A percentile compares a stretch with the other conserved stretches of the same genome.
Evolutionary conservation across 805 yeast genomes (phyloP).

Genomic region (Priceomyces melissophilus): DNA sequence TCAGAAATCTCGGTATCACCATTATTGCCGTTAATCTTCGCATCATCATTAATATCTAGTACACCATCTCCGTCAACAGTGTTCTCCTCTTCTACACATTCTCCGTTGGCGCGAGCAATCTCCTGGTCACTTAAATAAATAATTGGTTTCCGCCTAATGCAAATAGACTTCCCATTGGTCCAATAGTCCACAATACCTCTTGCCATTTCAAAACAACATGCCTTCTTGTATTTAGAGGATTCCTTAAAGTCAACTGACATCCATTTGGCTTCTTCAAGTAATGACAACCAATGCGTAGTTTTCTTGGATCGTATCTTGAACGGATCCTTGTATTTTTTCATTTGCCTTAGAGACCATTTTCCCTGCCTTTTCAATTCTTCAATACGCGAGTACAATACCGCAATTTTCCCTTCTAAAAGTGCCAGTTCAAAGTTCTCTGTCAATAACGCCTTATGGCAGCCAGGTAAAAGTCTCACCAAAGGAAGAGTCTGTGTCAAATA

Average conservation of each 20-base stretch:
- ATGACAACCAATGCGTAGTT: constrained; percentile 58
- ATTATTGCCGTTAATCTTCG: no score
- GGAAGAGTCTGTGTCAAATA: constrained; percentile 89
- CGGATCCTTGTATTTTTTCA: constrained; percentile 69
- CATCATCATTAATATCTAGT: no score
- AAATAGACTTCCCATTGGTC: constrained; percentile 63
- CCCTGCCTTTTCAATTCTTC: constrained; percentile 86
- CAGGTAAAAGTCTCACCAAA: constrained; percentile 70
- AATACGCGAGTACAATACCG: constrained; percentile 84
- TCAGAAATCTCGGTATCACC: neutral
- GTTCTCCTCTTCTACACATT: constrained; percentile 9
- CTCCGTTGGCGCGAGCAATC: constrained; percentile 4
- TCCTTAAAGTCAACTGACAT: constrained; percentile 76
- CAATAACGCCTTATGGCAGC: constrained; percentile 81
- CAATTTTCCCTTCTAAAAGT: constrained; percentile 83
- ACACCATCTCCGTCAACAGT: no score
- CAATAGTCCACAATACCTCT: constrained; percentile 76
- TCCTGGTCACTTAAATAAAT: constrained; percentile 12
- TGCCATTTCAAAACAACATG: constrained; percentile 67
- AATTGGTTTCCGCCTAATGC: constrained; percentile 54
- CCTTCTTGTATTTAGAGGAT: constrained; percentile 62
- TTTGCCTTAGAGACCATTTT: constrained; percentile 90
- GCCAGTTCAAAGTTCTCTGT: constrained; percentile 86
- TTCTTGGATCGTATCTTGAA: constrained; percentile 24
- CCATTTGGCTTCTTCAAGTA: constrained; percentile 81